phyloP scores from a whole-genome alignment of 345 rosid species.

The Pseudoturritis turrita region DNA sequence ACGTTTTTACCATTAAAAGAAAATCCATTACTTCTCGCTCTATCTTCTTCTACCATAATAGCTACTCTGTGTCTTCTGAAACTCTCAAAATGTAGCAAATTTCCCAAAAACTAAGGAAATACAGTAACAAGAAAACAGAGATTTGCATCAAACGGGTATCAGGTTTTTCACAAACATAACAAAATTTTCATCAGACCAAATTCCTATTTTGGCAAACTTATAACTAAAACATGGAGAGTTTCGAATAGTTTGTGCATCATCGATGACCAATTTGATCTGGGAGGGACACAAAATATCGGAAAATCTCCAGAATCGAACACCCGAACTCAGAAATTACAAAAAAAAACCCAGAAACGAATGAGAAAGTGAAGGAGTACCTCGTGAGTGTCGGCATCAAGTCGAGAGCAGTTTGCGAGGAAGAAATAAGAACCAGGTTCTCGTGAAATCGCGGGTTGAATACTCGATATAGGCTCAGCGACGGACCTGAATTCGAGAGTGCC shows the following conservation, averaged over 20 bases:
- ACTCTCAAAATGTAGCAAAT: neutral
- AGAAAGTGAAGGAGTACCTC: constrained; percentile 34
- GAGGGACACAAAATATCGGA: neutral
- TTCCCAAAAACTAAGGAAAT: too few species aligned
- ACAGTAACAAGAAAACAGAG: neutral
- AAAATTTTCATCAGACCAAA: neutral
- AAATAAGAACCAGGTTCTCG: constrained; percentile 65
- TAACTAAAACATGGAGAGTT: neutral
- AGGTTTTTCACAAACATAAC: neutral
- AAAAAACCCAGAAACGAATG: too few species aligned
- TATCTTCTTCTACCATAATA: neutral
- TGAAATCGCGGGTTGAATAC: constrained; percentile 88
- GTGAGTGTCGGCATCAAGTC: constrained; percentile 52
- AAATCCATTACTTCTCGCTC: neutral
- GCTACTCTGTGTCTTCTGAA: neutral
- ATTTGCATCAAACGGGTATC: neutral
- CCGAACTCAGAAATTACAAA: neutral
- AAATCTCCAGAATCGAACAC: neutral
- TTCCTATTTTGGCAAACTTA: neutral
- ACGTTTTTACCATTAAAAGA: neutral
- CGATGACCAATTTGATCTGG: neutral
- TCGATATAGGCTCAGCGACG: constrained; percentile 77
- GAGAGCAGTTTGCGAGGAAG: constrained; percentile 68
- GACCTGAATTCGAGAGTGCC: constrained; percentile 96
- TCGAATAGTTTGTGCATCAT: neutral